Base-by-base conservation (phyloP, 352 stramenopile species). In the Phytophthora tentaculata region DNA sequence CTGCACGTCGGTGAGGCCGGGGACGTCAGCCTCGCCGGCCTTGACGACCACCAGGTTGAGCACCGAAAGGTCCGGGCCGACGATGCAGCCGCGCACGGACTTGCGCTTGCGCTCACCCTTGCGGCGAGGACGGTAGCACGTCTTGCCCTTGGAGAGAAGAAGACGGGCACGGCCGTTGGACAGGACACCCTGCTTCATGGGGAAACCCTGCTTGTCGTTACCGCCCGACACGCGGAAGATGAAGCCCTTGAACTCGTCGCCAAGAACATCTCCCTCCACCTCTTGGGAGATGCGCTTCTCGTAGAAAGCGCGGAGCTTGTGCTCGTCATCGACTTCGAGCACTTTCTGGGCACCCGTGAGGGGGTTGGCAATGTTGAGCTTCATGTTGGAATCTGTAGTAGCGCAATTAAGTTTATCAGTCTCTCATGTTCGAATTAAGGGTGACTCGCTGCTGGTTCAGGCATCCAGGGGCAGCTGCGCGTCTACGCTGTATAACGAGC, bases 181-280 rank as follows among this genome's bases (percentile, higher is more conserved):
- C 64, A 99, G 89, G 64, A 99, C 96, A 92, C 98, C 98, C 91
- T 99, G 98, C 95, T 99, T 99, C 98, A 99, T 99, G 69, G 98
- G 97, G 90, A 99, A 99, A 67, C 98, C 98, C 90, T 99, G 98
- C 94, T 99, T 99, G 91, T 99, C 98, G 86, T 99, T 99, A 84
- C 98, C 98, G 77, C 98, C 98, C 60, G 95, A 98, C 77, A 99
- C 98, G 73, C 97, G 96, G 81, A 99, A 98, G 77, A 98, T 84
- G 80, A 99, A 99, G 79, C 98, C 98, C 75, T 99, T 98, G 86
- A 99, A 99, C 83, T 99, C 98, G 53, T 99, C 98, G 67, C 98
- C 98, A 58, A 99, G 94, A 66, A 98, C 86, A n/a, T 94, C 88
- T 60, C 98, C 98, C 67, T 99, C 97, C 64, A 99, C 91, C 84